Evolutionary conservation across 1,139 yeast genomes (phyloP).

Genomic region (Meyerozyma guilliermondii): DNA sequence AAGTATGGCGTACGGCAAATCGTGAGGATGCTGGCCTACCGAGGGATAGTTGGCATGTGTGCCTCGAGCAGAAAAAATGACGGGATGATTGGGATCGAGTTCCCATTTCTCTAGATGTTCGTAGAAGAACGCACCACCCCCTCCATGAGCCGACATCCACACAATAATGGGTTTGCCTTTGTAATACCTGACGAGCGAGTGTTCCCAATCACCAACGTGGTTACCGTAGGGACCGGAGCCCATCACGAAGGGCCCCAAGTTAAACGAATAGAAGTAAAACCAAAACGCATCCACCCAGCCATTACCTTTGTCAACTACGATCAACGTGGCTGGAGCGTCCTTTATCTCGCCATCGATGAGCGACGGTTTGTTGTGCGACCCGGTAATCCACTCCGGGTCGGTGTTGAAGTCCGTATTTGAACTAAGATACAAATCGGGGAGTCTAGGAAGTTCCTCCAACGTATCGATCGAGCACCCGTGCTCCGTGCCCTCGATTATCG

Average conservation of each 20-base stretch:
- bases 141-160: slow-evolving; percentile 99
- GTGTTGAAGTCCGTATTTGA: slow-evolving; percentile 64
- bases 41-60: slow-evolving; percentile 96
- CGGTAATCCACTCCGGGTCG: slow-evolving; percentile 88
- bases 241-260: slow-evolving; percentile 95
- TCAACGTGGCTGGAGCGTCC: slow-evolving; percentile 74
- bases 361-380: slow-evolving; percentile 61
- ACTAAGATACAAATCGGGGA: slow-evolving; percentile 46
- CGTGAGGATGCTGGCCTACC: slow-evolving; percentile 96
- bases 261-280: slow-evolving; percentile 94
- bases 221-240: slow-evolving; percentile 96
- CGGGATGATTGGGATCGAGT: slow-evolving; percentile 48
- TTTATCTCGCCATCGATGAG: slow-evolving; percentile 64
- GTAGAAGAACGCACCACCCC: slow-evolving; percentile 86
- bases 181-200: slow-evolving; percentile 77
- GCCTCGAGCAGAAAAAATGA: slow-evolving; percentile 87
- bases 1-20: slow-evolving; percentile 83
- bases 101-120: slow-evolving; percentile 69
- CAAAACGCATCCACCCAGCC: slow-evolving; percentile 93
- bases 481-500: slow-evolving; percentile 35
- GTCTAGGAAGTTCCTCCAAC: slow-evolving; percentile 29
- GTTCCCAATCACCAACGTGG: slow-evolving; percentile 99
- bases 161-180: slow-evolving; percentile 79
- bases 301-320: slow-evolving; percentile 87
- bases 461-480: slow-evolving; percentile 31